Base-by-base conservation (phyloP, 2,329 filamentous ascomycete genomes). In the Graphiopsis chlorocephala region DNA sequence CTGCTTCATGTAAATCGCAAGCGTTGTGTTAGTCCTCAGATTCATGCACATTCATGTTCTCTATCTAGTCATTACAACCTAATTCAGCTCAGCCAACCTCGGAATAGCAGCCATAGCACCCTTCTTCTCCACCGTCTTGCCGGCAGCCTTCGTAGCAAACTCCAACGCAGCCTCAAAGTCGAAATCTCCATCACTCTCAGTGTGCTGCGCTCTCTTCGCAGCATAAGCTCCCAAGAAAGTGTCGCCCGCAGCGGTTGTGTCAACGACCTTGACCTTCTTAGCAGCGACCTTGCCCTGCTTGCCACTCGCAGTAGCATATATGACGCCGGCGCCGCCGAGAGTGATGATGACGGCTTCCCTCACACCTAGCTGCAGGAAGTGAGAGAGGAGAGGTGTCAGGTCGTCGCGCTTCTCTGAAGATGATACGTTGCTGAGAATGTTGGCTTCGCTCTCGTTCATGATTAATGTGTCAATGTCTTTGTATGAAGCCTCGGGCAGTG, bases 241-340 rank as follows among this genome's bases (percentile, higher is more conserved):
- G 76, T 98, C 94, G 0, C 94, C 94, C 5, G 95, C 95, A 1
- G 90, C 94, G 8, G 94, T 98, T 1, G 94, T 98, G 76, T 98
- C 94, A 4, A 97, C 87, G 1, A 98, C 94, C 64, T 84, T 79
- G 20, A 92, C 89, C 77, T 90, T 89, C 67, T 86, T 83, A 0
- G 91, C 92, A 23, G 69, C 50, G 17, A 74, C 63, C 45, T 69
- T 69, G 42, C 71, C 73, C 25, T 61, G 63, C 20, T 63, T 58
- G 20, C 69, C 73, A 28, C 68, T 67, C n/a, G 65, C 55, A 7
- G 64, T 71, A 29, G 66, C 67, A 60, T 77, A 71, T 68, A 75
- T 68, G 31, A 70, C 64, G 7, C 72, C 73, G n/a, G 74, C 83
- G 14, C 67, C 86, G 0, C 94, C 94, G 0, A 98, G 83, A 2